Percentiles rank a stretch among this genome's conserved stretches.
Conservation (phyloP, 495 filamentous ascomycete genomes). For the Penicillium cinerascens region DNA sequence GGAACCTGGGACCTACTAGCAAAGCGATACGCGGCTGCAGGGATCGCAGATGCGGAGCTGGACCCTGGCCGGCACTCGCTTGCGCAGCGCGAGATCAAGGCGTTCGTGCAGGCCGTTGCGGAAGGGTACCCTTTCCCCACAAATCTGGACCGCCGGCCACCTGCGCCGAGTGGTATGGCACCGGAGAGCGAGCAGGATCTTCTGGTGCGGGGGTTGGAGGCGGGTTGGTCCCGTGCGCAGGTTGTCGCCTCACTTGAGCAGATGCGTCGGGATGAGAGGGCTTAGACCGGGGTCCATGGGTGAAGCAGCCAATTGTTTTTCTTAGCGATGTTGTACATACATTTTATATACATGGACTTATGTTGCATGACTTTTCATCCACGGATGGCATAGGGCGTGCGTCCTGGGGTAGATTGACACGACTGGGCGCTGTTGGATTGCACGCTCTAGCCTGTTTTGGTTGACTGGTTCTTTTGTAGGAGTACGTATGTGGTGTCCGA, state of each 20-base stretch:
- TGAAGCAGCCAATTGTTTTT: not conserved
- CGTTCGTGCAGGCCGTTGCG: conserved; percentile 41
- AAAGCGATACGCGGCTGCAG: conserved; percentile 30
- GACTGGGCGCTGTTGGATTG: too few relatives aligned
- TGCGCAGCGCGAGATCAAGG: conserved; percentile 17
- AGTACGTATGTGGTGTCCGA: too few relatives aligned
- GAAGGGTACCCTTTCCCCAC: conserved; percentile 59
- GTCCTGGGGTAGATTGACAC: too few relatives aligned
- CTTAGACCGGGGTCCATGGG: conserved; percentile 2
- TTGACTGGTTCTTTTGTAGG: not conserved
- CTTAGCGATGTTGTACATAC: not conserved
- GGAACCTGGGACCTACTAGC: conserved; percentile 37
- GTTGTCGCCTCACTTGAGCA: conserved; percentile 35
- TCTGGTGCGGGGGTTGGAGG: conserved; percentile 39
- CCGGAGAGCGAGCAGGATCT: conserved; percentile 53
- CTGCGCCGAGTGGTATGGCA: conserved; percentile 50
- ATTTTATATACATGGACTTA: not conserved
- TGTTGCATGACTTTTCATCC: not conserved
- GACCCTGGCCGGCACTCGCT: conserved; percentile 12
- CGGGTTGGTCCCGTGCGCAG: conserved; percentile 30
- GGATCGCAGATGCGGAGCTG: conserved; percentile 26
- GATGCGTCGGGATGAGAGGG: conserved; percentile 35
- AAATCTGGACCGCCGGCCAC: conserved; percentile 50
- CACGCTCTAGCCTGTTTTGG: not conserved
- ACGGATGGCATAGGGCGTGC: too few relatives aligned